Conservation (phyloP, 169 alveolate species). For the Plasmodium cynomolgi region DNA sequence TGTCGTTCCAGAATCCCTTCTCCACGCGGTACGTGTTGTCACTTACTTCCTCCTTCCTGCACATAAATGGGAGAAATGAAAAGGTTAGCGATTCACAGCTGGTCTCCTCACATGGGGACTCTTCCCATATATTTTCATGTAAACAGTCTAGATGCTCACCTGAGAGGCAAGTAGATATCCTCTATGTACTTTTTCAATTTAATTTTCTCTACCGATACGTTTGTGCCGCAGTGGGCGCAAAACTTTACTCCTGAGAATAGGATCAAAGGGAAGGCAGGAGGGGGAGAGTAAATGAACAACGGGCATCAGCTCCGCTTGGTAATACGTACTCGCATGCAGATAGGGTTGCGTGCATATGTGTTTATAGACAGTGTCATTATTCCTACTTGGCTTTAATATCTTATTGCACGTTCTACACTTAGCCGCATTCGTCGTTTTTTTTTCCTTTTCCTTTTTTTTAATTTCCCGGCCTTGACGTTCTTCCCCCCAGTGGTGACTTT, state of each 20-base stretch:
- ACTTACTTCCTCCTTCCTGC: constrained; percentile 69
- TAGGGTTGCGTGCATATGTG: neutral
- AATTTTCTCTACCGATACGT: constrained; percentile 55
- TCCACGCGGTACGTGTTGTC: constrained; percentile 53
- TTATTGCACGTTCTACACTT: constrained; percentile 63
- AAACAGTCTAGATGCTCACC: neutral
- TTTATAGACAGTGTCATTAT: neutral
- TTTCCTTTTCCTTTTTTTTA: constrained; percentile 30
- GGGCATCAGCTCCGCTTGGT: neutral
- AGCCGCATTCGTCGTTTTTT: constrained; percentile 5
- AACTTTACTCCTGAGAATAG: constrained; percentile 34
- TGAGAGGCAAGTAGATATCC: constrained; percentile 64
- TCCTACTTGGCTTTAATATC: constrained; percentile 51
- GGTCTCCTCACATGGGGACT: neutral
- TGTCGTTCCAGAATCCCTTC: constrained; percentile 68
- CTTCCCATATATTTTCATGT: neutral
- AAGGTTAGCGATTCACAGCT: neutral
- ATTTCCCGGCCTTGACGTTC: neutral
- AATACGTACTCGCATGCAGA: neutral
- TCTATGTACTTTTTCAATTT: constrained; percentile 67
- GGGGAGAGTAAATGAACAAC: neutral
- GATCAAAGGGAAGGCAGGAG: neutral
- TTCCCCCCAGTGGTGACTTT: neutral
- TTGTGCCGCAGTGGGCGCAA: constrained; percentile 63
- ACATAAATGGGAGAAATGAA: constrained; percentile 25